Percentiles rank a stretch among this genome's conserved stretches.
phyloP scores from a whole-genome alignment of 768 basidiomycete species.

The Paxillus involutus region DNA sequence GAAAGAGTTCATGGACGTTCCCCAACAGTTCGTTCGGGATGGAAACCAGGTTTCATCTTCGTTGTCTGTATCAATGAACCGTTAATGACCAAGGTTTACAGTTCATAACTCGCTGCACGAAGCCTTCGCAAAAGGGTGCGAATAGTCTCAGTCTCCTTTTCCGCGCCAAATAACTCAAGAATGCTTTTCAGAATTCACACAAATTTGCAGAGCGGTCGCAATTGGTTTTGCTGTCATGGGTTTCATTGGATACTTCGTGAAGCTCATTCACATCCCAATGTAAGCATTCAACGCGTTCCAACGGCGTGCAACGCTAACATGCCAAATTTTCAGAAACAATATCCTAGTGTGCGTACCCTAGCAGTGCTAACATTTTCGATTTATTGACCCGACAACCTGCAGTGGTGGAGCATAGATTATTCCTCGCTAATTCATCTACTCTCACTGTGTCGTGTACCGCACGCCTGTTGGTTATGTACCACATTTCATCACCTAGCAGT shows the following conservation, averaged over 20 bases:
- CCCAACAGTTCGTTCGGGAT: slow-evolving; percentile 89
- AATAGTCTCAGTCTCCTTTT: slow-evolving; percentile 13
- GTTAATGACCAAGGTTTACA: slow-evolving; percentile 32
- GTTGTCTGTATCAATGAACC: neutral
- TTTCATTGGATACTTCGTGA: slow-evolving; percentile 98
- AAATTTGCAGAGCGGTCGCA: slow-evolving; percentile 95
- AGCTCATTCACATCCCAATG: slow-evolving; percentile 98
- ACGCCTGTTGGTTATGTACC: neutral
- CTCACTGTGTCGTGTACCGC: slow-evolving; percentile 6
- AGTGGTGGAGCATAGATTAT: slow-evolving; percentile 73
- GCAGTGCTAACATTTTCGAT: neutral
- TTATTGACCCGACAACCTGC: slow-evolving; percentile 28
- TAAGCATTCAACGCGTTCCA: slow-evolving; percentile 43
- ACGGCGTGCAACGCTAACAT: slow-evolving; percentile 13
- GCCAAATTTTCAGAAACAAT: slow-evolving; percentile 69
- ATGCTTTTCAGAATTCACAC: slow-evolving; percentile 72
- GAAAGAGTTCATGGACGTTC: slow-evolving; percentile 87
- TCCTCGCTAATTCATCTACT: slow-evolving; percentile 12
- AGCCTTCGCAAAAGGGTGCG: slow-evolving; percentile 91
- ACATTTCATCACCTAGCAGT: neutral
- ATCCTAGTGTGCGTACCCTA: slow-evolving; percentile 84
- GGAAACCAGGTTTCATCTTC: slow-evolving; percentile 73
- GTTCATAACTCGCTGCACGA: slow-evolving; percentile 98
- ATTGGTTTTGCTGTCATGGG: slow-evolving; percentile 99
- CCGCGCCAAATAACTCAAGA: neutral